These are phyloP conservation scores for Alternaria postmessia DNA, from an alignment of 2,329 filamentous ascomycete genomes.

Conservation along the genomic window DNA sequence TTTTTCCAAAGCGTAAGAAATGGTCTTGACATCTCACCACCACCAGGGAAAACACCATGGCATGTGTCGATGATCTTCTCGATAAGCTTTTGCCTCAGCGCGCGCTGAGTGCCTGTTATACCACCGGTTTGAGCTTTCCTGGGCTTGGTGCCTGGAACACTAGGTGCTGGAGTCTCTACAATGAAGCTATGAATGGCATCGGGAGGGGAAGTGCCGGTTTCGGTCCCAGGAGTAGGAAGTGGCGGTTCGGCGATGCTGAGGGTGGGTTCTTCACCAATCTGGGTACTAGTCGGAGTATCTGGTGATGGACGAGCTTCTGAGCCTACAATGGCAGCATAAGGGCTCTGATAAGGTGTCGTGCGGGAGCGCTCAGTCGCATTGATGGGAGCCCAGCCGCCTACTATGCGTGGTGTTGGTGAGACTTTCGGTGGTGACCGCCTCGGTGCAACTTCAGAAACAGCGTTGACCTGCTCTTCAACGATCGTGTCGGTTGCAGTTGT, in stretches of 20 bases:
- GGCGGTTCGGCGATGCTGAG: not conserved
- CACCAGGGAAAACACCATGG: slow-evolving; percentile 64
- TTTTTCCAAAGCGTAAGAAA: slow-evolving; percentile 63
- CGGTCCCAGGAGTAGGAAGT: not conserved
- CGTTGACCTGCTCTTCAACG: not conserved
- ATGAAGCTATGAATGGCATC: slow-evolving; percentile 7
- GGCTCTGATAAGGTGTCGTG: slow-evolving; percentile 26
- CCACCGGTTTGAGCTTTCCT: slow-evolving; percentile 9
- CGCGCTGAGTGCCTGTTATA: slow-evolving; percentile 25
- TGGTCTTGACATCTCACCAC: slow-evolving; percentile 63
- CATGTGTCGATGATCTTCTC: slow-evolving; percentile 63
- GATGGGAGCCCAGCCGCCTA: slow-evolving; percentile 28
- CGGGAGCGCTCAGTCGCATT: slow-evolving; percentile 16
- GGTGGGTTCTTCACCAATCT: not conserved
- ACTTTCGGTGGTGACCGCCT: not conserved
- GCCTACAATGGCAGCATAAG: slow-evolving; percentile 20
- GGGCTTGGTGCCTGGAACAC: slow-evolving; percentile 12
- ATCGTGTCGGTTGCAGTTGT: not conserved
- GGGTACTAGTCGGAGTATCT: not conserved
- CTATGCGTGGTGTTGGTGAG: not conserved
- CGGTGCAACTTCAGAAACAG: not conserved
- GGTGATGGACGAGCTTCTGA: not conserved
- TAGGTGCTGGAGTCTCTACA: slow-evolving; percentile 12
- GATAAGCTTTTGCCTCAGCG: slow-evolving; percentile 55
- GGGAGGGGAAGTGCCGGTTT: not conserved